Evolutionary conservation across 129 eudicot species (phyloP), one percentile per base, ranked within the genome.

Genomic region (Centaurea solstitialis): DNA sequence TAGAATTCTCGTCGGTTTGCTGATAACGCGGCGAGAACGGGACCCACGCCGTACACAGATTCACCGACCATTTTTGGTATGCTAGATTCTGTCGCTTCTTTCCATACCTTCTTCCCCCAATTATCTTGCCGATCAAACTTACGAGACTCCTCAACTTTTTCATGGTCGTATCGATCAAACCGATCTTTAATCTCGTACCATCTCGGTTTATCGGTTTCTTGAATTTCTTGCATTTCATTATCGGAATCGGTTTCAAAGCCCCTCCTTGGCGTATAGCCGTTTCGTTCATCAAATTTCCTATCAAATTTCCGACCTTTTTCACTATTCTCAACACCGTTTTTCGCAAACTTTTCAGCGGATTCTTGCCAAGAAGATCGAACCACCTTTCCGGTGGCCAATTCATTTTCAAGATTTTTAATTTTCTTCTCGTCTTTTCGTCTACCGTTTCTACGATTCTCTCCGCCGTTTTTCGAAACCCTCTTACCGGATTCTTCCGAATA

Each of bases 1-100:
- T 93, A 96, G 62, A 96, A 90, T 59, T 96, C 98, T 78, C 98
- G 89, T 73, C 98, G 82, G 28, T 88, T 92, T 59, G 98, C 93
- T 5, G 91, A 86, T 76, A 96, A 74, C 9, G 99, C 96, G 76
- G 99, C 99, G 62, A 96, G 81, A 68, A 96, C 97, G 33, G 98
- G 99, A 28, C 99, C 97, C 17, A 96, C 91, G 18, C 99, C 99
- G 72, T 96, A 96, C 11, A 96, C 76, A 10, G 93, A 92, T 85
- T 96, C 98, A 53, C 99, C 98, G 2, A 88, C 86, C 84, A 93
- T 88, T 79, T 83, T 96, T 3, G 99, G 99, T 67, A 93, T 38
- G 65, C 88, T 88, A 4, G 99, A 92, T 69, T 96, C 99, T 7
- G 84, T 82, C 7, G 96, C 98, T 73, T 96, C 98, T 86, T 88